Evolutionary conservation across 768 basidiomycete species (phyloP).

Genomic region (Cytidiella melzeri): DNA sequence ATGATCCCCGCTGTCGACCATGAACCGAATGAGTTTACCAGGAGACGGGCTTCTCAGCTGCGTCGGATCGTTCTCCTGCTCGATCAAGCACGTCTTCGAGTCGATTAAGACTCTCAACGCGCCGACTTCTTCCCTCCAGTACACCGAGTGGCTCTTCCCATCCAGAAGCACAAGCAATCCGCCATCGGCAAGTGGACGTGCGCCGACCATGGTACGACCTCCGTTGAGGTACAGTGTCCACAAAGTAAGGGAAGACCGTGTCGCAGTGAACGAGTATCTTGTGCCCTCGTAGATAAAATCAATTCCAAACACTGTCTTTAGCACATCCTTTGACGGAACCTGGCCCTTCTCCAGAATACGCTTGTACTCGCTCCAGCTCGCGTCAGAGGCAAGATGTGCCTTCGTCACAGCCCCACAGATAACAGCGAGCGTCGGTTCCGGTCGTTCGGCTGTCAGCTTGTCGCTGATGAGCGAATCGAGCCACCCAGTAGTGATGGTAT

Average conservation of each 20-base stretch:
- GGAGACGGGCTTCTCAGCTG: constrained; percentile 94
- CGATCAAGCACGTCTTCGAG: constrained; percentile 95
- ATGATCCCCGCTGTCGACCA: constrained; percentile 96
- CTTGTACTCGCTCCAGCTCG: constrained; percentile 90
- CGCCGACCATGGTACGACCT: constrained; percentile 86
- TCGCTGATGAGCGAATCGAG: constrained; percentile 95
- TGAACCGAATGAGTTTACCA: constrained; percentile 90
- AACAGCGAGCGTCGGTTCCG: constrained; percentile 87
- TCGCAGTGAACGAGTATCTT: constrained; percentile 93
- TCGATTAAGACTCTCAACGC: constrained; percentile 90
- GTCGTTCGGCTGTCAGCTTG: constrained; percentile 95
- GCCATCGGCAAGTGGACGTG: constrained; percentile 89
- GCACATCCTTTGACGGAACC: constrained; percentile 87
- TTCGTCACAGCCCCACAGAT: constrained; percentile 96
- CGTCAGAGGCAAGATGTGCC: constrained; percentile 84
- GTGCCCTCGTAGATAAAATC: constrained; percentile 97
- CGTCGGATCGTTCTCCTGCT: constrained; percentile 99
- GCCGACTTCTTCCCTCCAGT: constrained; percentile 98
- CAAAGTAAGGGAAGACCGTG: constrained; percentile 78
- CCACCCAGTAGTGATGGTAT: constrained; percentile 98
- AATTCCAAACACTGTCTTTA: constrained; percentile 94
- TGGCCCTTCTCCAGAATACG: constrained; percentile 97
- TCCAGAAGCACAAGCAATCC: constrained; percentile 89
- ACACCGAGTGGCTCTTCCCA: constrained; percentile 93
- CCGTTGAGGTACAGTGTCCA: constrained; percentile 98